Evolutionary conservation across 352 stramenopile species (phyloP), one percentile per base, ranked within the genome.

Genomic region (Aphanomyces stellatus): DNA sequence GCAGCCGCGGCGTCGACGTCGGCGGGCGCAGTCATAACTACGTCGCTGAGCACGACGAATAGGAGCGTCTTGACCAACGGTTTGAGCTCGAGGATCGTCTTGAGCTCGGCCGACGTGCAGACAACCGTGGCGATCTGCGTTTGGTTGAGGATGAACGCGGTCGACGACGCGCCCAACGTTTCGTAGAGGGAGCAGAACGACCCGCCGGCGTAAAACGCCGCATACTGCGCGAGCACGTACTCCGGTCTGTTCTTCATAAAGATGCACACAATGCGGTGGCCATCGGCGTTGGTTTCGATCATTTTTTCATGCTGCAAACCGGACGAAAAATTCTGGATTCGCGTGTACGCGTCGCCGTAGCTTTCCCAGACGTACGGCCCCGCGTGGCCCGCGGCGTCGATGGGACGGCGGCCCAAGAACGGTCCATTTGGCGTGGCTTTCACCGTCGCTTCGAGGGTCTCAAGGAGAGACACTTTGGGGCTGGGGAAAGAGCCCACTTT

Each of bases 201-300:
- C 33, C 87, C 79, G 37, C 75, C 74, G 51, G 93, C 64, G 49
- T 74, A 75, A 66, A 95, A 96, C 19, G 78, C 76, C 2, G 82
- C 89, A 62, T 96, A 88, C 64, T 97, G 88, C 2, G 74, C 79
- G 40, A 98, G 70, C 22, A 91, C 71, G 82, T 88, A 97, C 68
- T 98, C 88, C 40, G 89, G 76, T 35, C 83, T 87, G 70, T 98
- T 98, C 62, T 83, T 90, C 69, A 90, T 88, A 75, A 93, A 98
- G 42, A 98, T 73, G 33, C 78, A 88, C 33, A 97, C 55, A 28
- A 88, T 73, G 33, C 60, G 67, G 33, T 84, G 69, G 25, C 68
- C 71, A 62, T 80, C 74, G 61, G 74, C 25, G 5, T 13, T 75
- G 19, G 69, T 65, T 5, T 71, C 67, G 4, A 63, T 69, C 34